phyloP scores from a whole-genome alignment of 1,139 yeast species.

The Zygosaccharomyces pseudobailii region DNA sequence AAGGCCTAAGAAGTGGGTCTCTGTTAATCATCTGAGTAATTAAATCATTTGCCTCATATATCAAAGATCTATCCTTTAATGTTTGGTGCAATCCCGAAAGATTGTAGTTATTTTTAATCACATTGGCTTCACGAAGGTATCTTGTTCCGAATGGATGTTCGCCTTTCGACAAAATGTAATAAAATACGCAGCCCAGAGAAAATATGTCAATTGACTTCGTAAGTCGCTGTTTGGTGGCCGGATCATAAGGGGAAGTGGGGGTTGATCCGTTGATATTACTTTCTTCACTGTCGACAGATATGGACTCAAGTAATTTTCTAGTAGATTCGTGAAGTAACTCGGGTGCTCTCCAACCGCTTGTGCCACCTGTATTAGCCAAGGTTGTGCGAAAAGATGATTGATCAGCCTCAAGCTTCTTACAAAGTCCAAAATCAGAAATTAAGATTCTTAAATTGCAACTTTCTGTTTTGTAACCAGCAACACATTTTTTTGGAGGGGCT shows the following conservation, averaged over 20 bases:
- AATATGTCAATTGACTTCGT: slow-evolving; percentile 93
- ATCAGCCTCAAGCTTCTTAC: slow-evolving; percentile 85
- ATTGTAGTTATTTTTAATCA: slow-evolving; percentile 65
- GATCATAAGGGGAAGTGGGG: slow-evolving; percentile 33
- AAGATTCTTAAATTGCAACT: slow-evolving; percentile 54
- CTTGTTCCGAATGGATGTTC: slow-evolving; percentile 93
- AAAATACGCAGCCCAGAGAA: slow-evolving; percentile 91
- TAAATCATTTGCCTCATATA: slow-evolving; percentile 66
- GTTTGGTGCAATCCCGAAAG: slow-evolving; percentile 41
- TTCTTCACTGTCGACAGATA: slow-evolving; percentile 10
- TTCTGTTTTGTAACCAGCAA: slow-evolving; percentile 16
- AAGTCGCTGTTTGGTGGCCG: slow-evolving; percentile 51
- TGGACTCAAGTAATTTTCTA: slow-evolving; percentile 15
- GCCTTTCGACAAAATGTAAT: slow-evolving; percentile 78
- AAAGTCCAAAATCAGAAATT: slow-evolving; percentile 92
- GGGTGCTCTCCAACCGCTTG: slow-evolving; percentile 98
- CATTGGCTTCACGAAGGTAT: slow-evolving; percentile 82
- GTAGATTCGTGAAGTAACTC: slow-evolving; percentile 56
- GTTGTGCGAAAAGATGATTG: slow-evolving; percentile 93
- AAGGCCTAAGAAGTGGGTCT: slow-evolving; percentile 71
- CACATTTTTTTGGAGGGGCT: slow-evolving; percentile 54
- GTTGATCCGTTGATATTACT: slow-evolving; percentile 6
- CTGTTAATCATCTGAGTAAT: slow-evolving; percentile 64
- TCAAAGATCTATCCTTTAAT: slow-evolving; percentile 27
- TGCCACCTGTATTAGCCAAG: slow-evolving; percentile 90